phyloP scores from a whole-genome alignment of 192 early-diverging fungal species.

The Coemansia sp. region DNA sequence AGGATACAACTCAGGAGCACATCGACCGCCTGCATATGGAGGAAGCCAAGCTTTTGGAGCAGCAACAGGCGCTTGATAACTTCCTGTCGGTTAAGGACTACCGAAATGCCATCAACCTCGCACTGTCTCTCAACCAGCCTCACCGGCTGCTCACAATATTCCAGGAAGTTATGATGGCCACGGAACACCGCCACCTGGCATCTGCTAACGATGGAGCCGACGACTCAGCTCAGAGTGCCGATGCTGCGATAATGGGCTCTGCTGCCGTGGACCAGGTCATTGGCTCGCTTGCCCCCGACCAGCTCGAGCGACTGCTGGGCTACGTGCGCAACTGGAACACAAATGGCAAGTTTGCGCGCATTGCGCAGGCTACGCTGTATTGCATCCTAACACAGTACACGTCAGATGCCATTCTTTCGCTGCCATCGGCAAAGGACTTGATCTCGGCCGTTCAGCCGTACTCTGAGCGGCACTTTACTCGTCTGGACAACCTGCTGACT shows the following conservation, averaged over 20 bases:
- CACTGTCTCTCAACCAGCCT: slow-evolving; percentile 88
- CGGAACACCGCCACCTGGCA: slow-evolving; percentile 36
- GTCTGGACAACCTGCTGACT: slow-evolving; percentile 73
- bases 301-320: slow-evolving; percentile 75
- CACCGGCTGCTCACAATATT: slow-evolving; percentile 77
- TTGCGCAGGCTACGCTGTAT: slow-evolving; percentile 81
- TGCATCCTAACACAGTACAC: slow-evolving; percentile 67
- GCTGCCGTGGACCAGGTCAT: slow-evolving; percentile 69
- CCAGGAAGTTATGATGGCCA: slow-evolving; percentile 55
- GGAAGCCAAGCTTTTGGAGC: slow-evolving; percentile 64
- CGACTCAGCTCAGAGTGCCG: not conserved
- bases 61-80: slow-evolving; percentile 89
- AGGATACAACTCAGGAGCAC: slow-evolving; percentile 86
- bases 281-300: slow-evolving; percentile 58
- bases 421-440: slow-evolving; percentile 82
- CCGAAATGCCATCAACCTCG: slow-evolving; percentile 84
- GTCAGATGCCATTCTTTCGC: slow-evolving; percentile 65
- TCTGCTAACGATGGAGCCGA: not conserved
- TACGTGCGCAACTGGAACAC: slow-evolving; percentile 97
- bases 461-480: slow-evolving; percentile 86
- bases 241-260: slow-evolving; percentile 29
- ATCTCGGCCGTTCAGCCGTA: slow-evolving; percentile 84
- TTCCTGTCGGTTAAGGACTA: slow-evolving; percentile 87
- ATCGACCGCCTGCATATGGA: slow-evolving; percentile 70
- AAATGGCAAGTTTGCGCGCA: slow-evolving; percentile 70